phyloP scores from a whole-genome alignment of 1,284 basidiomycete species.

The Malassezia yamatoensis region DNA sequence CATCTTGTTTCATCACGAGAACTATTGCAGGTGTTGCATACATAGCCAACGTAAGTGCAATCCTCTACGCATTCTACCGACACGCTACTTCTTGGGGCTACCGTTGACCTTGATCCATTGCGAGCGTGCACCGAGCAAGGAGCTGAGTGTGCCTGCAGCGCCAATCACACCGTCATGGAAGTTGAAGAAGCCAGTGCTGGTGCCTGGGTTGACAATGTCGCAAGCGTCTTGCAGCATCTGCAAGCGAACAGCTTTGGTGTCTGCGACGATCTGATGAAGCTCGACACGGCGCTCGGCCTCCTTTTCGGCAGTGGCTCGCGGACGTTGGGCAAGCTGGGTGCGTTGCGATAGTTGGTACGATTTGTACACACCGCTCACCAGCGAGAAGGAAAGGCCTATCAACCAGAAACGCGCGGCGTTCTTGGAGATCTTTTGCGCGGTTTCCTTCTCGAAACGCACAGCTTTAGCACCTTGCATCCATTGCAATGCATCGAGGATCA shows the following conservation, averaged over 20 bases:
- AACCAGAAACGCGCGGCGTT: conserved; percentile 82
- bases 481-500: conserved; percentile 50
- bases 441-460: conserved; percentile 53
- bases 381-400: conserved; percentile 54
- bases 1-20: neutral
- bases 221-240: conserved; percentile 72
- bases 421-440: conserved; percentile 60
- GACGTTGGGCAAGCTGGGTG: conserved; percentile 24
- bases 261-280: conserved; percentile 58
- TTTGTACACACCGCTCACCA: conserved; percentile 41
- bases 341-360: conserved; percentile 41
- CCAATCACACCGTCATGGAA: conserved; percentile 65
- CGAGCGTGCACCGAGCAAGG: conserved; percentile 39
- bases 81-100: conserved; percentile 25
- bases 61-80: too few species aligned
- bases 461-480: conserved; percentile 45
- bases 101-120: conserved; percentile 48
- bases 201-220: conserved; percentile 81
- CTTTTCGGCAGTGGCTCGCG: conserved; percentile 55
- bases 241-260: conserved; percentile 58
- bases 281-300: conserved; percentile 61
- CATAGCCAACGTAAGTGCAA: too few species aligned
- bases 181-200: conserved; percentile 65
- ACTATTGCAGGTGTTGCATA: too few species aligned
- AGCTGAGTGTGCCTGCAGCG: conserved; percentile 39